Evolutionary conservation across 495 filamentous ascomycete genomes (phyloP), one percentile per base, ranked within the genome.

Genomic region (Lepraria neglecta): DNA sequence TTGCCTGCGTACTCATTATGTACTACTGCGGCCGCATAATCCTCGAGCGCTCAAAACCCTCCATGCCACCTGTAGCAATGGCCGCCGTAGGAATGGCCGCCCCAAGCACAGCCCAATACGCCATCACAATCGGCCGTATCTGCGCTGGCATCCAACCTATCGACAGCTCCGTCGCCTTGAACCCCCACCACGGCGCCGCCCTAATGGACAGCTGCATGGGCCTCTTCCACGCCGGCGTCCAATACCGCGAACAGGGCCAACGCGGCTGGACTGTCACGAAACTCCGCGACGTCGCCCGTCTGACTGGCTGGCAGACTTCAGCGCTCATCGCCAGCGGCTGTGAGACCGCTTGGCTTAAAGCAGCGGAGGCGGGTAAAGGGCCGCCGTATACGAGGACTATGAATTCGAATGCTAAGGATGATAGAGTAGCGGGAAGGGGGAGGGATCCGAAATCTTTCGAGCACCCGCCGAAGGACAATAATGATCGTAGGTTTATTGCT

Each of bases 11-110:
- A 24, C 92, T 90, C 86, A 85, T 84, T 66, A 85, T 89, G 57
- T 96, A 87, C 70, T 87, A 92, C 74, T 87, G 88, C 71, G 85
- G 84, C 3, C 79, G 89, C 31, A 91, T 98, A 54, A 75, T 92
- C 51, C 79, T 90, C 24, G 75, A 90, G 54, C 80, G 94, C 42
- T 75, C 87, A 0, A 91, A 96, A 64, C 94, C 94, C 0, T 82
- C 80, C 3, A 96, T 97, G 91, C 94, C 91, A 6, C 90, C 92
- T 0, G 81, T 90, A n/a, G 86, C 91, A 58, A 92, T 95, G 84
- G 78, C 88, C 45, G 89, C 92, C 6, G 87, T 88, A 0, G 85
- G 83, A 12, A 78, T 94, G 42, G 82, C 84, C 9, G 87, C 90
- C 0, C 72, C 74, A 4, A 78, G 84, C 54, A 96, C 94, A 4